Evolutionary conservation across 441 rosid species (phyloP).

Genomic region (Syzygium syzygioides): DNA sequence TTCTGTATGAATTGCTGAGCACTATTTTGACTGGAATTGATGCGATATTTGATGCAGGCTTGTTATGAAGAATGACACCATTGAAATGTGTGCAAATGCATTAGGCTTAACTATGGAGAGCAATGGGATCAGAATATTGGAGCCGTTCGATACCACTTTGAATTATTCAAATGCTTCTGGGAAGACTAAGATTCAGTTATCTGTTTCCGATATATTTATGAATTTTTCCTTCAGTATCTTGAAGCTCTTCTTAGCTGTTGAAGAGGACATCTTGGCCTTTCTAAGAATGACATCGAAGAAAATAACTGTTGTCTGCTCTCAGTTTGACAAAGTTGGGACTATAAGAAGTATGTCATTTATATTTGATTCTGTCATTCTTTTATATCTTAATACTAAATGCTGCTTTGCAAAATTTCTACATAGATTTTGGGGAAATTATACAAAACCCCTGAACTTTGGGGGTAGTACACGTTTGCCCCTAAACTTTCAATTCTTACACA

Average conservation of each 20-base stretch:
- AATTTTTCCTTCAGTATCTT: slow-evolving; percentile 94
- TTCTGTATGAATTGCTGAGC: not conserved
- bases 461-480: not conserved
- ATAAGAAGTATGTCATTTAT: slow-evolving; percentile 50
- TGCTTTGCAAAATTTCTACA: not conserved
- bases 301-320: slow-evolving; percentile 75
- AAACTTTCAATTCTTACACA: not conserved
- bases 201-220: slow-evolving; percentile 87
- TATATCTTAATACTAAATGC: not conserved
- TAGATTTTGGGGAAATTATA: not conserved
- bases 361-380: not conserved
- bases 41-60: slow-evolving; percentile 44
- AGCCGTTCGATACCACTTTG: slow-evolving; percentile 84
- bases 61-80: slow-evolving; percentile 60
- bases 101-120: slow-evolving; percentile 96
- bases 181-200: slow-evolving; percentile 63
- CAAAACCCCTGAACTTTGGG: not conserved
- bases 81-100: slow-evolving; percentile 76
- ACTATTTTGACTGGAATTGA: not conserved
- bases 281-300: slow-evolving; percentile 84
- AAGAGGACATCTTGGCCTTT: slow-evolving; percentile 91
- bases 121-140: slow-evolving; percentile 88
- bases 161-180: slow-evolving; percentile 90
- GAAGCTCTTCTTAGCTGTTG: slow-evolving; percentile 86
- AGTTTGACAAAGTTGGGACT: slow-evolving; percentile 91